phyloP scores from a whole-genome alignment of 2,329 filamentous ascomycete species.

The Aspergillus pseudoviridinutans region DNA sequence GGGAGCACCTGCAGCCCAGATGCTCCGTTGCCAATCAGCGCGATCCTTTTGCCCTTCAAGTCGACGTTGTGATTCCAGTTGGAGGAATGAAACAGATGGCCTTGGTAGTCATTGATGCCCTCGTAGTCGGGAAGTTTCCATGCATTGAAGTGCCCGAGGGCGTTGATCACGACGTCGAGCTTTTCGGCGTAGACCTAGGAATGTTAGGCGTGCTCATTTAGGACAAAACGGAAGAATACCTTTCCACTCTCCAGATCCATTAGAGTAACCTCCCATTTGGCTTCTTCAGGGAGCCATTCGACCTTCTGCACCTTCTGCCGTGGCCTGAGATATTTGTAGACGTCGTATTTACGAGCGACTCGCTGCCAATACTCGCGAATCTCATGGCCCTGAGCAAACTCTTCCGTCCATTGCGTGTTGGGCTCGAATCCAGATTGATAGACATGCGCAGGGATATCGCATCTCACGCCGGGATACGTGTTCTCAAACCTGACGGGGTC shows the following conservation, averaged over 20 bases:
- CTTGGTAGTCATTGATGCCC: conserved; percentile 54
- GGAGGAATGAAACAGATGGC: conserved; percentile 57
- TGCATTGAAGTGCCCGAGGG: conserved; percentile 63
- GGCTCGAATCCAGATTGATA: conserved; percentile 67
- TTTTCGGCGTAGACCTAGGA: conserved; percentile 42
- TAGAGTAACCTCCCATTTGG: conserved; percentile 54
- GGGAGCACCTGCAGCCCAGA: conserved; percentile 54
- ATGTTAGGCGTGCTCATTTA: conserved; percentile 27
- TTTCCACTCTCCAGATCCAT: conserved; percentile 29
- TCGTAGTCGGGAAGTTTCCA: conserved; percentile 61
- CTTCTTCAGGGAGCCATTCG: conserved; percentile 51
- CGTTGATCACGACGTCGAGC: conserved; percentile 60
- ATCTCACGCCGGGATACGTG: conserved; percentile 61
- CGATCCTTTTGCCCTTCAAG: conserved; percentile 48
- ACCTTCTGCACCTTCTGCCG: conserved; percentile 54
- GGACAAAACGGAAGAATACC: conserved; percentile 5
- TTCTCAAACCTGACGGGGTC: conserved; percentile 37
- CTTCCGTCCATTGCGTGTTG: conserved; percentile 65
- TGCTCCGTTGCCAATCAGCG: conserved; percentile 61
- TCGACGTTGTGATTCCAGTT: conserved; percentile 55
- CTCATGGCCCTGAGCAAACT: conserved; percentile 63
- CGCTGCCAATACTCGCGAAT: conserved; percentile 65
- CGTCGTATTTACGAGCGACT: conserved; percentile 59
- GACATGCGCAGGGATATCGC: conserved; percentile 66
- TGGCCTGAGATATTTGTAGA: conserved; percentile 57